Base-by-base conservation (phyloP, 768 basidiomycete species). In the Suillus luteus region DNA sequence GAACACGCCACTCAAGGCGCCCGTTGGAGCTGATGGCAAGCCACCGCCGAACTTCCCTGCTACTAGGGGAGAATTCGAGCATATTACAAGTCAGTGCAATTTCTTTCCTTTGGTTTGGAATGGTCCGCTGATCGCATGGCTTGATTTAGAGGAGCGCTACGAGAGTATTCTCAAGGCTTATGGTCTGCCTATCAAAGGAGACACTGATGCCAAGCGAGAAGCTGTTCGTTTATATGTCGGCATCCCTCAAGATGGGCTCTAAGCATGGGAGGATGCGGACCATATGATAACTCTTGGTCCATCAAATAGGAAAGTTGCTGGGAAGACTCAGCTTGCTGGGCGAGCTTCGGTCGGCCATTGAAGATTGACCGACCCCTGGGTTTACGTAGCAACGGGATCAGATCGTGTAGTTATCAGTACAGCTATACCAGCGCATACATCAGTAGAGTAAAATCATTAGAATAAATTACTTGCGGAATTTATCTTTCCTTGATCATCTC, bases 11-110 rank as follows among this genome's bases (percentile, higher is more conserved):
- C 71, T 81, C 57, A 71, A 69, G 63, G 65, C 78, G 24, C 77
- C 72, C 0, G 58, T 71, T 0, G 72, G 66, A 60, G 67, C 70
- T 37, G 75, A 72, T 38, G 78, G 80, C 17, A 80, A 80, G 67
- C 67, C 74, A 0, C 78, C 72, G 31, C 49, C 65, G 10, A 75
- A 77, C 59, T 79, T 79, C 70, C 80, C 80, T 11, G 52, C 46
- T 5, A 75, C 77, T 1, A 75, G 78, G 59, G 80, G 80, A 61
- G 80, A 81, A 65, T 81, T 80, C 59, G 80, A 81, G 65, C 79
- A 80, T 66, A 73, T 81, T n/a, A 81, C 79, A 19, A 81, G 80
- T 81, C 48, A 61, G 67, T 60, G 3, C 15, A 24, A 3, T 31
- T 41, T 46, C 0, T 12, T n/a, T n/a, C 52, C n/a, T 35, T 33